phyloP scores from a whole-genome alignment of 108 stramenopile species.

The Skeletonema menzelii region DNA sequence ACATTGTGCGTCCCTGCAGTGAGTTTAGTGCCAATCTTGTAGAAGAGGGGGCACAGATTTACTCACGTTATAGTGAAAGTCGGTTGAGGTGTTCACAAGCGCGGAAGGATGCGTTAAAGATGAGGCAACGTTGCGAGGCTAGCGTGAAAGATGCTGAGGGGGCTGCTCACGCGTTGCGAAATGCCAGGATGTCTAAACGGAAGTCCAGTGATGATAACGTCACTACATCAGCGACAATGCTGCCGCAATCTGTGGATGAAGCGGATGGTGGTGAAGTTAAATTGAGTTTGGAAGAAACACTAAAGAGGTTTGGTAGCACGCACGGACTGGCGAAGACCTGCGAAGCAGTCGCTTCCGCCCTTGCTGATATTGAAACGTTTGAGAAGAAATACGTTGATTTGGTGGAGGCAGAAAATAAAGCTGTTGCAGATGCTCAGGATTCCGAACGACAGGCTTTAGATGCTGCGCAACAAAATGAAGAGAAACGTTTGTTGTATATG shows the following conservation, averaged over 20 bases:
- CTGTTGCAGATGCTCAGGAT: slow-evolving; percentile 40
- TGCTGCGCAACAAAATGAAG: slow-evolving; percentile 53
- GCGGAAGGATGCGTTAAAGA: slow-evolving; percentile 36
- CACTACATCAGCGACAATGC: neutral
- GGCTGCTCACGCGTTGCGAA: slow-evolving; percentile 20
- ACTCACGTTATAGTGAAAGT: slow-evolving; percentile 11
- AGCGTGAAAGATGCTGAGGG: slow-evolving; percentile 31
- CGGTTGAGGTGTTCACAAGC: slow-evolving; percentile 17
- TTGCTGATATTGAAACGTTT: slow-evolving; percentile 39
- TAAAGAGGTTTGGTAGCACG: slow-evolving; percentile 22
- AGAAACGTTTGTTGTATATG: slow-evolving; percentile 54
- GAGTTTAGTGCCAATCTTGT: neutral
- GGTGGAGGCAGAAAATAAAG: slow-evolving; percentile 55
- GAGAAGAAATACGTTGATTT: slow-evolving; percentile 39
- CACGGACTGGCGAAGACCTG: slow-evolving; percentile 20
- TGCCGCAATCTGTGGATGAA: neutral
- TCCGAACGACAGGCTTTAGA: slow-evolving; percentile 59
- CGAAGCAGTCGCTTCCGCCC: slow-evolving; percentile 20
- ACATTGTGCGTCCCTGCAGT: slow-evolving; percentile 21
- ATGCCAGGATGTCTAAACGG: neutral
- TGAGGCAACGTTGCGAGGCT: slow-evolving; percentile 17
- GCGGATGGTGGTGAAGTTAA: neutral
- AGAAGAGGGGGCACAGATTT: slow-evolving; percentile 11
- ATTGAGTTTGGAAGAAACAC: slow-evolving; percentile 27
- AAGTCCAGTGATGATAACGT: neutral